Base-by-base conservation (phyloP, 495 filamentous ascomycete species). In the Aspergillus baeticus region DNA sequence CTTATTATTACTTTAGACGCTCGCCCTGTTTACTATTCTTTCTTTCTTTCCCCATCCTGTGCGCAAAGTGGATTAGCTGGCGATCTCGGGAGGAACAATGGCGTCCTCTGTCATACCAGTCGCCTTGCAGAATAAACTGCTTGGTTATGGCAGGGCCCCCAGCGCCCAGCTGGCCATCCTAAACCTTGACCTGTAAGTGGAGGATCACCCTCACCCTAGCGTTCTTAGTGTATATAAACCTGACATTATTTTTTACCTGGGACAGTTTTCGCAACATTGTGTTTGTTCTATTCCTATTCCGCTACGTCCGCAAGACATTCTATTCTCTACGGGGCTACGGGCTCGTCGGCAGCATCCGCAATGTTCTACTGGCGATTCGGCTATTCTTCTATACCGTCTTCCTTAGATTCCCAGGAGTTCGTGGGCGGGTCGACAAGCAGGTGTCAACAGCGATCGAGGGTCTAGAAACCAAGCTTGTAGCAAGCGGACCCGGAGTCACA, bases 301-400 rank as follows among this genome's bases (percentile, higher is more conserved):
- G 93, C 62, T 92, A 91, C 79, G 85, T 86, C 11, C 88, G 91
- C 58, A 92, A 89, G 69, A 81, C 81, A 31, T 84, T 89, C 55
- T 84, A 90, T 67, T 88, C 92, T 57, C 77, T 99, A 61, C 88
- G 89, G 63, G 95, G 95, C 59, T 90, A 92, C 64, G 95, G 95
- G 41, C 67, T 96, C 51, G 64, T 96, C 54, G 95, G 95, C 44
- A 88, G 89, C 29, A 62, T 91, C 46, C 78, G 79, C 64, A 85
- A 91, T 68, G 69, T 86, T 51, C 96, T 91, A 77, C 75, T 75
- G 54, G 81, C 83, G 36, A 65, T 84, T 58, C 87, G 85, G 55
- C 81, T 91, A 49, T 81, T 82, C 51, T 78, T 85, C 49, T 98
- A 96, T 74, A 89, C 90, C 38, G 74, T 90, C 66, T 96, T 99